Evolutionary conservation across 179 eudicot species (phyloP).

Genomic region (Monotropa hypopitys): DNA sequence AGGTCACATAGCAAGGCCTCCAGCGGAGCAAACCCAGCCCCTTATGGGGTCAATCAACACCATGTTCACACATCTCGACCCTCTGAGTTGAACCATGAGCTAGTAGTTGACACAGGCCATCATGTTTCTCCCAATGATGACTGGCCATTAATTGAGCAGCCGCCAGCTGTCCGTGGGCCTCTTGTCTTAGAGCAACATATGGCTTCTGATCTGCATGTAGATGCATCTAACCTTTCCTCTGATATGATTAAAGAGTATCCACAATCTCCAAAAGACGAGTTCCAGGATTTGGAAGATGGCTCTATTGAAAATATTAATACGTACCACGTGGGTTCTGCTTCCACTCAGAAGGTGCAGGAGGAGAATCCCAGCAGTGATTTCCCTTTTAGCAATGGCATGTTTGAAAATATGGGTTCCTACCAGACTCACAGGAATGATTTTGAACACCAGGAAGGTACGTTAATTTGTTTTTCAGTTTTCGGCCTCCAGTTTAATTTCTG

Average conservation of each 20-base stretch:
- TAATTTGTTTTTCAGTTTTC: neutral
- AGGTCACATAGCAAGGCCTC: slow-evolving; percentile 50
- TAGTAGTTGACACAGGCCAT: slow-evolving; percentile 21
- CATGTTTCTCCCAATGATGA: slow-evolving; percentile 43
- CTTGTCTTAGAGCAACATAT: slow-evolving; percentile 32
- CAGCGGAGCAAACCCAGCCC: slow-evolving; percentile 25
- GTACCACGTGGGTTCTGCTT: slow-evolving; percentile 23
- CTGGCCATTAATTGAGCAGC: slow-evolving; percentile 67
- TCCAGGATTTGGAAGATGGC: slow-evolving; percentile 25
- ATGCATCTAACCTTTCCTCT: slow-evolving; percentile 17
- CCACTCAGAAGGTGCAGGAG: slow-evolving; percentile 38
- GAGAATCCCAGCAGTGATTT: slow-evolving; percentile 35
- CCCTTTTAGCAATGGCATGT: slow-evolving; percentile 37
- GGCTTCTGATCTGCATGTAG: slow-evolving; percentile 35
- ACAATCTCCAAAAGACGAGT: slow-evolving; percentile 30
- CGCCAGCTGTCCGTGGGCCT: slow-evolving; percentile 27
- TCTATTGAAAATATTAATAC: slow-evolving; percentile 21
- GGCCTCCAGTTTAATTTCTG: neutral
- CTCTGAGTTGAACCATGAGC: slow-evolving; percentile 23
- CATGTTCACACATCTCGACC: slow-evolving; percentile 28
- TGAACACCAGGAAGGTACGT: slow-evolving; percentile 44
- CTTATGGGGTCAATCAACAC: slow-evolving; percentile 22
- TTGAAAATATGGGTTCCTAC: slow-evolving; percentile 34
- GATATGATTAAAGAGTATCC: slow-evolving; percentile 23
- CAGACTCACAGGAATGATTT: slow-evolving; percentile 28